Base-by-base conservation (phyloP, 73 alveolate species). In the Urostyla sp. region DNA sequence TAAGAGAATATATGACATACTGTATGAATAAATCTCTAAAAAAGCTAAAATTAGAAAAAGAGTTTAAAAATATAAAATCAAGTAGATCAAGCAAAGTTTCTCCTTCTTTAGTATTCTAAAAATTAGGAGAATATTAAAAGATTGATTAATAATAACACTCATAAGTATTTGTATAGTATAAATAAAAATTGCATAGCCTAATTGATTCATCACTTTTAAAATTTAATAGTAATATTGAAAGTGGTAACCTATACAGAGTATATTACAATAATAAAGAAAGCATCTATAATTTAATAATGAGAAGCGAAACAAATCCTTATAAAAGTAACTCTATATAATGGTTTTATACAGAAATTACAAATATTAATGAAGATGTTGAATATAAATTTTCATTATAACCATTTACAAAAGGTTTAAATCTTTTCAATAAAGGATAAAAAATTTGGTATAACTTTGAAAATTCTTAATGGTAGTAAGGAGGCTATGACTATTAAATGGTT, bases 291-390 rank as follows among this genome's bases (percentile, higher is more conserved):
- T 72, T 90, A 55, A 69, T 72, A 61, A 76, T 93, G 78, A 89
- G 92, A 75, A 84, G 79, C 34, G 98, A 93, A 40, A 43, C 37
- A 13, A 63, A 63, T 75, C 92, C 98, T n/a, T 87, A 87, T 51
- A 90, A 96, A n/a, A 87, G 91, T 21, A 94, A 96, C 36, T 89
- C 90, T 72, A 55, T 85, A 36, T 92, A 93, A 85, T 93, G 98
- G 97, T 90, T 93, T 59, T 89, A 75, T 67, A 84, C 88, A 53
- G 48, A 81, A n/a, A 95, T 90, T 1, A 56, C 87, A 0, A 93
- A 93, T 46, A 73, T 89, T 15, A 78, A 77, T 16, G 26, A 38
- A 8, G 34, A 52, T 66, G 69, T 61, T 54, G 90, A 63, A 43
- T 87, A 94, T 67, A 80, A 72, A 50, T 88, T 96, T 59, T 73